phyloP scores from a whole-genome alignment of 306 rosid genomes.

The Alnus rubra region DNA sequence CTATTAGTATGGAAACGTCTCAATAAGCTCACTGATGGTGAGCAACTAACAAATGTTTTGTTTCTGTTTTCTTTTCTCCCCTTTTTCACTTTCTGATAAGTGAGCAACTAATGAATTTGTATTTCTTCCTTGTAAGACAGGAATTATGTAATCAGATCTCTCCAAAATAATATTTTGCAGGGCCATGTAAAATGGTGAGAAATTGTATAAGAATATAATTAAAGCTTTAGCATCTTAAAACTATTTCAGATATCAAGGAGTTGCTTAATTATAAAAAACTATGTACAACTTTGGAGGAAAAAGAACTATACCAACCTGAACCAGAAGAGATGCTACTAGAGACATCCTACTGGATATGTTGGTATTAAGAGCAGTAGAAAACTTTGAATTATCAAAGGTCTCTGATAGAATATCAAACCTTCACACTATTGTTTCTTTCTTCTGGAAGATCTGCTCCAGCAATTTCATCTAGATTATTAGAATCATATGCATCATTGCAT shows the following conservation, averaged over 20 bases:
- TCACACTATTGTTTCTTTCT: constrained; percentile 46
- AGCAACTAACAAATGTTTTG: too few species aligned
- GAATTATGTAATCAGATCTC: neutral
- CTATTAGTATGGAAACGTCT: too few species aligned
- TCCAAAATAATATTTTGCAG: neutral
- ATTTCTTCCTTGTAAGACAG: neutral
- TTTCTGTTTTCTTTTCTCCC: too few species aligned
- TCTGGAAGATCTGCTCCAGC: constrained; percentile 46
- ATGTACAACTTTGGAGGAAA: neutral
- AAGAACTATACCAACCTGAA: neutral
- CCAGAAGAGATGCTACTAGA: constrained; percentile 20
- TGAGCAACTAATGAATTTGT: neutral
- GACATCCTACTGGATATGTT: constrained; percentile 8
- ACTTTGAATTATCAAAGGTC: constrained; percentile 1
- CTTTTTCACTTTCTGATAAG: neutral
- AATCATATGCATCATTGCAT: constrained; percentile 40
- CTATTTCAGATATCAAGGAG: neutral
- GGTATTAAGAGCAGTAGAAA: constrained; percentile 6
- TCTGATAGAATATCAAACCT: constrained; percentile 53
- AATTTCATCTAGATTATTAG: constrained; percentile 54
- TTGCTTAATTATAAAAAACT: neutral
- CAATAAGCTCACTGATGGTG: too few species aligned
- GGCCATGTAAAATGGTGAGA: neutral
- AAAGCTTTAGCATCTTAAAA: neutral
- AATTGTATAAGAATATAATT: neutral